Base-by-base conservation (phyloP, 1,284 basidiomycete species). In the Ceratobasidium sp. region DNA sequence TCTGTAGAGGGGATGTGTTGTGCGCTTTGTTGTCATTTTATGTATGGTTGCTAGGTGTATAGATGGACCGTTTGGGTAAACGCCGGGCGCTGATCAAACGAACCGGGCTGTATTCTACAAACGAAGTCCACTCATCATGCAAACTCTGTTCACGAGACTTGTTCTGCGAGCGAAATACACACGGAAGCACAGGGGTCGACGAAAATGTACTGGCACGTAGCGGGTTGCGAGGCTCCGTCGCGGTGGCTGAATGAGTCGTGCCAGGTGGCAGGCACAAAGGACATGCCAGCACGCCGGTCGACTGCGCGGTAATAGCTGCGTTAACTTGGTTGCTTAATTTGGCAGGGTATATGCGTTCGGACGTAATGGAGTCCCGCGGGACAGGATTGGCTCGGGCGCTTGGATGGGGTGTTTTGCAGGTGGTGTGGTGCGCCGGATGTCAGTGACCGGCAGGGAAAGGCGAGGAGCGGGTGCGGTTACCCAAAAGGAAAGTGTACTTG, bases 211-310 rank as follows among this genome's bases (percentile, higher is more conserved):
- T 43, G 35, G n/a, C 9, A 38, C 18, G 21, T 41, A 5, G 57
- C 57, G 35, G 35, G 38, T 43, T 41, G 38, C 26, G 57, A 59
- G 57, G n/a, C 32, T 23, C 57, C 35, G 57, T 59, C 57, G 57
- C 35, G 35, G 35, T 38, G 35, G 35, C 57, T 59, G 38, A 41
- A 35, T 21, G 30, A 6, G 32, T 16, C 18, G 30, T 54, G 21
- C 35, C 55, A 57, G 55, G 55, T 59, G 57, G 57, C 57, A 59
- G 57, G 57, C 57, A 59, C 57, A 41, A 38, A 38, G 35, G 35
- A 38, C 35, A 32, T 55, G 52, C 52, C n/a, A 55, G 47, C 52
- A 59, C 21, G 57, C 57, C 57, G 35, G 57, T 57, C 43, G 57
- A 41, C 32, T 59, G 57, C 57, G n/a, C 32, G 57, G n/a, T 41